Conservation (phyloP, 176 grass and related monocot genomes). For the Cocos nucifera region DNA sequence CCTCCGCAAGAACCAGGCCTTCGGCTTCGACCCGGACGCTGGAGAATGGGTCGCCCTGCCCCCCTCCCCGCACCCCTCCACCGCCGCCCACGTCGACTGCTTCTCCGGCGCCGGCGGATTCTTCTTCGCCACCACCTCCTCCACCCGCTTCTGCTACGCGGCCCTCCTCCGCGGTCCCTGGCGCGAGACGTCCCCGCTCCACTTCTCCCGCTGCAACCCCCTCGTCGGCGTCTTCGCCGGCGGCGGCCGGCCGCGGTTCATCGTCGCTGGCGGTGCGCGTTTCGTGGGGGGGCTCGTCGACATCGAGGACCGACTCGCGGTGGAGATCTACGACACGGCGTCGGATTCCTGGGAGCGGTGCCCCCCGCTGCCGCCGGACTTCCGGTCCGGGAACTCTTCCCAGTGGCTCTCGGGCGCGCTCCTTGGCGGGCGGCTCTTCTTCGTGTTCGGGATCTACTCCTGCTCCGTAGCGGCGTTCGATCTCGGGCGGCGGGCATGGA, state of each 20-base stretch:
- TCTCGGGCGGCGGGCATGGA: conserved; percentile 28
- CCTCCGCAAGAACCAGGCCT: conserved; percentile 23
- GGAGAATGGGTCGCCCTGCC: conserved; percentile 23
- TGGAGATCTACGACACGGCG: conserved; percentile 33
- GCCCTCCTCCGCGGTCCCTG: conserved; percentile 20
- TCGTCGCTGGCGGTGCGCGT: conserved; percentile 35
- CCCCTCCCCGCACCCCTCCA: conserved; percentile 9
- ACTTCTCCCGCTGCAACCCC: conserved; percentile 37
- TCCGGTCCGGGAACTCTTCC: conserved; percentile 28
- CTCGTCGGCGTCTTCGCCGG: conserved; percentile 24
- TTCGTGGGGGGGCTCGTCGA: conserved; percentile 42
- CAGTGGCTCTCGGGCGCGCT: conserved; percentile 44
- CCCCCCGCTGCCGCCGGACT: conserved; percentile 31
- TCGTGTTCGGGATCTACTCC: conserved; percentile 37
- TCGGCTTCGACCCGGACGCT: conserved; percentile 35
- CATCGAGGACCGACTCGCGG: conserved; percentile 31
- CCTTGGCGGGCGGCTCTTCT: conserved; percentile 18
- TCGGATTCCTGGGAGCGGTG: conserved; percentile 23
- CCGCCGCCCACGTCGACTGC: conserved; percentile 21
- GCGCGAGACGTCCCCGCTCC: conserved; percentile 24
- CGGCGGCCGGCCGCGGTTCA: neutral
- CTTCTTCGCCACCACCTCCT: conserved; percentile 25
- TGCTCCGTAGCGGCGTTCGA: conserved; percentile 42
- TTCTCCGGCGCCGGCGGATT: conserved; percentile 39
- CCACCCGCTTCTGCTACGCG: conserved; percentile 30